phyloP scores from a whole-genome alignment of 345 rosid species.

The Salix suchowensis region DNA sequence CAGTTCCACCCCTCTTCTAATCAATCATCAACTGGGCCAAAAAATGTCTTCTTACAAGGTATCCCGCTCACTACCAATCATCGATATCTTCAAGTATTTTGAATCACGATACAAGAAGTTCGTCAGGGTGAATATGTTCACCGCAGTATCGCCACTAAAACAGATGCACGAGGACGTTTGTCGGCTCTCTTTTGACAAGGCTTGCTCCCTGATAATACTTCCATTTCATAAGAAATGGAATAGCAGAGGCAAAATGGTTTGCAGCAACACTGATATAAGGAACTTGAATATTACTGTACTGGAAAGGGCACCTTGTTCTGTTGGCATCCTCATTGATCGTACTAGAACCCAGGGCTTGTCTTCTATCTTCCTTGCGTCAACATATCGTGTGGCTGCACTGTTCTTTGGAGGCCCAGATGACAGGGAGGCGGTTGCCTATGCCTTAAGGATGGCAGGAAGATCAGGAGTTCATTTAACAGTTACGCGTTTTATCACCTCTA shows the following conservation, averaged over 20 bases:
- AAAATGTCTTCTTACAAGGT: background rate
- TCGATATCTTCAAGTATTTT: conserved; percentile 19
- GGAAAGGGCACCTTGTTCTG: conserved; percentile 25
- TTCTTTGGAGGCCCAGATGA: conserved; percentile 26
- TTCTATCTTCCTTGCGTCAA: conserved; percentile 7
- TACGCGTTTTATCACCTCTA: background rate
- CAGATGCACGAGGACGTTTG: conserved; percentile 29
- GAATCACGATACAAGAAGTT: background rate
- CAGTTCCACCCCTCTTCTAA: conserved; percentile 15
- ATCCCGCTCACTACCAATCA: background rate
- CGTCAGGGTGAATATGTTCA: conserved; percentile 16
- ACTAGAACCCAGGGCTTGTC: conserved; percentile 4
- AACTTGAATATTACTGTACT: conserved; percentile 16
- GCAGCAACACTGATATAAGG: conserved; percentile 3
- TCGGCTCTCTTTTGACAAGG: conserved; percentile 25
- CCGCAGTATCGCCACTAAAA: conserved; percentile 23
- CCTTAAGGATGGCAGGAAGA: conserved; percentile 19
- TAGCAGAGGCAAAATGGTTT: conserved; percentile 13
- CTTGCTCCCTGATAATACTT: conserved; percentile 15
- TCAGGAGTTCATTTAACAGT: conserved; percentile 15
- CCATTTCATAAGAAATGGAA: conserved; percentile 28
- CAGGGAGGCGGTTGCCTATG: conserved; percentile 29
- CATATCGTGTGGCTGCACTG: conserved; percentile 1
- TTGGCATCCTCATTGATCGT: conserved; percentile 21
- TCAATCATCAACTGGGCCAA: conserved; percentile 29